Percentiles rank a stretch among this genome's conserved stretches.
These are phyloP conservation scores for Syzygium grande DNA, from an alignment of 345 rosid species.

Conservation along the genomic window DNA sequence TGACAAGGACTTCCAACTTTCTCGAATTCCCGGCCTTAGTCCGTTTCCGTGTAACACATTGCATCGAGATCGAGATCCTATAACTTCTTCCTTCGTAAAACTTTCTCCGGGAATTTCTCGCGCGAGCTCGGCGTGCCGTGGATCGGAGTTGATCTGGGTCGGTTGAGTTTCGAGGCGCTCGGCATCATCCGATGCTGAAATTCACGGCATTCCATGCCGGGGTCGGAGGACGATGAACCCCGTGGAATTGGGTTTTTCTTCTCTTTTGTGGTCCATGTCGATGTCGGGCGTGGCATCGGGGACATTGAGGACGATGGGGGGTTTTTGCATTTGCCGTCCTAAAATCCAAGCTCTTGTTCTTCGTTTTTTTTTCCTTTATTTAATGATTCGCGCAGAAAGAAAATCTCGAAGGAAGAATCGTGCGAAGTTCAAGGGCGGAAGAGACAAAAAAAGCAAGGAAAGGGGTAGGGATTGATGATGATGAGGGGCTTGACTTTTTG, in stretches of 20 bases:
- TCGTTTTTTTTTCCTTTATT: neutral
- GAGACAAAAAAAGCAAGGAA: neutral
- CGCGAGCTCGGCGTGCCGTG: neutral
- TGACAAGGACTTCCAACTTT: neutral
- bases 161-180: neutral
- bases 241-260: neutral
- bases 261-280: neutral
- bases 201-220: no score
- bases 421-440: neutral
- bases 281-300: neutral
- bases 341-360: neutral
- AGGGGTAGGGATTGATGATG: neutral
- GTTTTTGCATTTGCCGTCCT: no score
- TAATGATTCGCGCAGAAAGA: neutral
- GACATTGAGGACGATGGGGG: neutral
- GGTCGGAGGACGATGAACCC: no score
- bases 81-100: neutral
- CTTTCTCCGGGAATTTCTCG: neutral
- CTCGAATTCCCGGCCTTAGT: neutral
- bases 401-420: neutral
- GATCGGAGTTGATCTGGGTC: neutral
- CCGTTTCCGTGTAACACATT: no score
- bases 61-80: neutral
- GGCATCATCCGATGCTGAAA: neutral
- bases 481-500: conserved; percentile 7